These are phyloP conservation scores for Aegilops sharonensis DNA, from an alignment of 176 grass and related monocot genomes.

Conservation along the genomic window DNA sequence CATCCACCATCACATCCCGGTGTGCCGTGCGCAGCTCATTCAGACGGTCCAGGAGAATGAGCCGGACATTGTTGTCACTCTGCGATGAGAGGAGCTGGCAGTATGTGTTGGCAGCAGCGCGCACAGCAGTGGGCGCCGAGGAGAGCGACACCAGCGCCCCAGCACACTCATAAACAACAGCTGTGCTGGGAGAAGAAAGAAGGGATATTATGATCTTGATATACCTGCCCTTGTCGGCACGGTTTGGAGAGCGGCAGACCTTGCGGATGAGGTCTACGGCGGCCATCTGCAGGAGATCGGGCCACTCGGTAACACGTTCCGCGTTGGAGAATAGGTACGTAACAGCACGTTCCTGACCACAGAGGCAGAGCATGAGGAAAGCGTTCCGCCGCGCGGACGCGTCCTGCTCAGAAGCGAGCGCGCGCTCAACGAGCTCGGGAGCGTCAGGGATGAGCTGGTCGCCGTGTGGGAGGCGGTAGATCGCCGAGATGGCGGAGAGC, in stretches of 20 bases:
- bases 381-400: conserved; percentile 65
- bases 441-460: conserved; percentile 77
- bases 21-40: conserved; percentile 52
- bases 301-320: conserved; percentile 62
- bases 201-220: conserved; percentile 75
- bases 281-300: conserved; percentile 74
- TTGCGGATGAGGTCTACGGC: conserved; percentile 68
- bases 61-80: conserved; percentile 83
- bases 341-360: conserved; percentile 57
- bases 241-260: conserved; percentile 49
- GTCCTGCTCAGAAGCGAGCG: conserved; percentile 64
- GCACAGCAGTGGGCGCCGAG: conserved; percentile 62
- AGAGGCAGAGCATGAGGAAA: conserved; percentile 56
- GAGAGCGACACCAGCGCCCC: conserved; percentile 60
- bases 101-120: conserved; percentile 66
- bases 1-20: conserved; percentile 66
- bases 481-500: conserved; percentile 57
- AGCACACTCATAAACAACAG: conserved; percentile 65
- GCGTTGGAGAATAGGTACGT: conserved; percentile 55
- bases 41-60: conserved; percentile 72
- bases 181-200: conserved; percentile 41
- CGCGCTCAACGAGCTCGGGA: conserved; percentile 60
- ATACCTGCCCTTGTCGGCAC: conserved; percentile 66
- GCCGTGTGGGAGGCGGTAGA: conserved; percentile 66
- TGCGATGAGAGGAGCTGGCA: conserved; percentile 63